Evolutionary conservation across 345 rosid species (phyloP).

Genomic region (Euphorbia peplus): DNA sequence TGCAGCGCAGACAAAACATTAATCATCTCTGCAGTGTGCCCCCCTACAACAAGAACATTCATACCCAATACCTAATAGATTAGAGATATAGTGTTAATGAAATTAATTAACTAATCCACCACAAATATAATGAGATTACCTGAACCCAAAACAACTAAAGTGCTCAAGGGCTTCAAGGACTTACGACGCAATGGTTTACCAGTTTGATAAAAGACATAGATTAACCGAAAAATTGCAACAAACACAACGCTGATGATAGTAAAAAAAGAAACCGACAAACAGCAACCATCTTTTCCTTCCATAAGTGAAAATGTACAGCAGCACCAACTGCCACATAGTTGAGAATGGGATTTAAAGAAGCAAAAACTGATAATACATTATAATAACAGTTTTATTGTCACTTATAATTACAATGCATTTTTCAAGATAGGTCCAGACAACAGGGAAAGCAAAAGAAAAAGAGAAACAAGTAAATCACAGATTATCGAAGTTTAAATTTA

Average conservation of each 20-base stretch:
- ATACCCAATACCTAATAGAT: neutral
- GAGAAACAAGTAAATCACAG: neutral
- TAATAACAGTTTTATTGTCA: neutral
- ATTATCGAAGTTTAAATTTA: neutral
- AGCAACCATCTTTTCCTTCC: slow-evolving; percentile 4
- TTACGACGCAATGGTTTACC: slow-evolving; percentile 25
- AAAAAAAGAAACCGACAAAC: neutral
- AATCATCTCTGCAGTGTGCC: slow-evolving; percentile 97
- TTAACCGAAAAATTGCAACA: slow-evolving; percentile 4
- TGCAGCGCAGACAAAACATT: slow-evolving; percentile 61
- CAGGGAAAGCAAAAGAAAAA: neutral
- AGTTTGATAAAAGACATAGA: slow-evolving; percentile 19
- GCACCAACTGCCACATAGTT: neutral
- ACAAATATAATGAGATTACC: slow-evolving; percentile 4
- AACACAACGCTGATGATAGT: slow-evolving; percentile 5
- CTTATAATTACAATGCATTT: neutral
- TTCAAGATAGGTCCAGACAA: neutral
- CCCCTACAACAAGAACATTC: slow-evolving; percentile 42
- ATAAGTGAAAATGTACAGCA: neutral
- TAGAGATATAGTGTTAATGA: neutral
- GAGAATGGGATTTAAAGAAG: neutral
- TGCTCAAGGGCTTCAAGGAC: slow-evolving; percentile 18
- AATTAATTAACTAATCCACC: neutral
- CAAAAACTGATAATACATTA: neutral
- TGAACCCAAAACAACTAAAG: slow-evolving; percentile 26